These are phyloP conservation scores for Globisporangium heterothallicum DNA, from an alignment of 352 stramenopile genomes.

Conservation along the genomic window DNA sequence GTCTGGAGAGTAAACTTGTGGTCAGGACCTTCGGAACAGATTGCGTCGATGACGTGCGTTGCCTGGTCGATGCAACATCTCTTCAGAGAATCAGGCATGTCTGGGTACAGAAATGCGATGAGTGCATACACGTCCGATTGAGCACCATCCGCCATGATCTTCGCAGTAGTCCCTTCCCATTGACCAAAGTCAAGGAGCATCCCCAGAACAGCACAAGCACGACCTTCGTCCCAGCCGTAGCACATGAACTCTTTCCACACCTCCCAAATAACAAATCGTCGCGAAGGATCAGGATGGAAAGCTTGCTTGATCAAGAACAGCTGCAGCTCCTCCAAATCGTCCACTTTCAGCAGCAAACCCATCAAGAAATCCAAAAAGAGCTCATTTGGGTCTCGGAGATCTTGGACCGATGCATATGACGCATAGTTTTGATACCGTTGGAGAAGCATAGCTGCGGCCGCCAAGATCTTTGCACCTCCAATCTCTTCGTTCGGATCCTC, in stretches of 20 bases:
- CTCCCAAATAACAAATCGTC: slow-evolving; percentile 41
- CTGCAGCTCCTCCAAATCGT: slow-evolving; percentile 29
- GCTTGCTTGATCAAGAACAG: slow-evolving; percentile 48
- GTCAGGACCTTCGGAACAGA: slow-evolving; percentile 48
- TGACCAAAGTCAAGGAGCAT: slow-evolving; percentile 33
- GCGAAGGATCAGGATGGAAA: slow-evolving; percentile 33
- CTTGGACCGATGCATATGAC: slow-evolving; percentile 9
- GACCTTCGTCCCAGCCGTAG: slow-evolving; percentile 37
- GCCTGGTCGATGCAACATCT: slow-evolving; percentile 37
- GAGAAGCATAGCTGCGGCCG: slow-evolving; percentile 27
- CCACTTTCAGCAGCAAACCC: slow-evolving; percentile 19
- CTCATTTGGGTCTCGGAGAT: slow-evolving; percentile 4
- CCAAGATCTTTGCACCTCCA: slow-evolving; percentile 12
- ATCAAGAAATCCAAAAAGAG: slow-evolving; percentile 45
- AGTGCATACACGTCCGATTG: slow-evolving; percentile 34
- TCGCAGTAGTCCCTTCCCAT: slow-evolving; percentile 15
- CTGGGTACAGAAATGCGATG: slow-evolving; percentile 39
- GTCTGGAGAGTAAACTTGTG: slow-evolving; percentile 37
- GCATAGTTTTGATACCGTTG: slow-evolving; percentile 32
- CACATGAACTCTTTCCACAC: slow-evolving; percentile 59
- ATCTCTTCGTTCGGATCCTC: slow-evolving; percentile 3
- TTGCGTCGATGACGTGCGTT: slow-evolving; percentile 33
- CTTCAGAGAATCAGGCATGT: slow-evolving; percentile 33
- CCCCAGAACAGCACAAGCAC: slow-evolving; percentile 21
- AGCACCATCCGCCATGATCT: slow-evolving; percentile 23